Conservation (phyloP, 257 asterid species). For the Solanum etuberosum region DNA sequence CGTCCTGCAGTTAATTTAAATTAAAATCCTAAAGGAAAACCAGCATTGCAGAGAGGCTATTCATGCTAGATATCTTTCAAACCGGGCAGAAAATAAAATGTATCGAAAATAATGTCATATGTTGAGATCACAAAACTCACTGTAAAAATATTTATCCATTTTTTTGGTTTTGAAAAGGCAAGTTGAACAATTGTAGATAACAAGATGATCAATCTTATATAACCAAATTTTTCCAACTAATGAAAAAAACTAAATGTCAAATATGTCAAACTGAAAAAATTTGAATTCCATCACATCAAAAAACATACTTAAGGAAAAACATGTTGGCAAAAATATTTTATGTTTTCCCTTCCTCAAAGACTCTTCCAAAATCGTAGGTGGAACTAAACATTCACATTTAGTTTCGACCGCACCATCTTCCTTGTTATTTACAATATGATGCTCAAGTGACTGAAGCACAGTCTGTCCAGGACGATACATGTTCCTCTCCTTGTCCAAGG, state of each 20-base stretch:
- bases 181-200: background rate
- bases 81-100: background rate
- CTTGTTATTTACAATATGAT: too few relatives aligned
- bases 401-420: background rate
- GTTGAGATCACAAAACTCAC: background rate
- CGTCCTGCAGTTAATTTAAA: slow-evolving; percentile 7
- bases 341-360: background rate
- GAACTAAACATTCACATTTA: background rate
- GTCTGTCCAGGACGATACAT: too few relatives aligned
- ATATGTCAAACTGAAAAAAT: background rate
- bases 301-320: background rate
- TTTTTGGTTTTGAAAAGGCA: background rate
- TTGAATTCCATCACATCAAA: background rate
- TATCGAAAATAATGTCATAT: background rate
- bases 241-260: background rate
- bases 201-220: background rate
- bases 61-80: background rate
- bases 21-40: background rate
- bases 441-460: too few relatives aligned
- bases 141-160: background rate
- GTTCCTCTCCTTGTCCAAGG: too few relatives aligned
- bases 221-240: background rate
- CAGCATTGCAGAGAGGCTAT: background rate
- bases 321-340: background rate
- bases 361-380: background rate